Evolutionary conservation across 139 green algal genomes (phyloP), one percentile per base, ranked within the genome.

Genomic region (Closterium sp.): DNA sequence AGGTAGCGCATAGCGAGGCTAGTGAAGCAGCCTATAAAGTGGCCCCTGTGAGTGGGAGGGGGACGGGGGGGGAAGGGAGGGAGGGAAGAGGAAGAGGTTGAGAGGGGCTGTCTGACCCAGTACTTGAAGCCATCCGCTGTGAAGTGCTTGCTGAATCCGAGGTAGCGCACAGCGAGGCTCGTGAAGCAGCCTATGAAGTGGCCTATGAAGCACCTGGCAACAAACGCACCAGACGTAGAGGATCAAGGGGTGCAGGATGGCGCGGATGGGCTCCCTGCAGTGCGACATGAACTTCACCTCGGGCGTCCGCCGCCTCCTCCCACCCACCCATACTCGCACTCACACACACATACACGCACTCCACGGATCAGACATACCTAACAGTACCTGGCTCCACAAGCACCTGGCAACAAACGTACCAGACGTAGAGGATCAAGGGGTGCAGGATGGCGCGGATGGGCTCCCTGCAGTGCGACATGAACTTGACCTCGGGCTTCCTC

Each of bases 401-500:
- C 4, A 55, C 36, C 36, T 55, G 36, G 6, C 36, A 6, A 6
- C 36, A 66, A 69, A 69, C 43, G 43, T 5, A 93, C 91, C 91
- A 93, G 32, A 32, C 88, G 30, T 93, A 93, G 55, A 93, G 66
- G 4, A 55, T 35, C 2, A 93, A 89, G 21, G 91, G 91, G 33
- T 93, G 91, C 89, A 93, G 91, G 10, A 93, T 25, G 33, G 76
- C 33, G 31, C 91, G 91, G 23, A 93, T 34, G 64, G 91, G 91
- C 33, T 93, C 91, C 23, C 91, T 2, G 4, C 31, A 93, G 91
- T 93, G 91, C 32, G 91, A 90, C 91, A 93, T 93, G 88, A 93
- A 93, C 5, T 21, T n/a, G 2, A 93, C 19, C 16, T 81, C 88
- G 19, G 87, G 81, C 32, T 90, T 81, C 5, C 28, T 23, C 1